Conservation (phyloP, 1,139 yeast species). For the Zygosaccharomyces sapae region DNA sequence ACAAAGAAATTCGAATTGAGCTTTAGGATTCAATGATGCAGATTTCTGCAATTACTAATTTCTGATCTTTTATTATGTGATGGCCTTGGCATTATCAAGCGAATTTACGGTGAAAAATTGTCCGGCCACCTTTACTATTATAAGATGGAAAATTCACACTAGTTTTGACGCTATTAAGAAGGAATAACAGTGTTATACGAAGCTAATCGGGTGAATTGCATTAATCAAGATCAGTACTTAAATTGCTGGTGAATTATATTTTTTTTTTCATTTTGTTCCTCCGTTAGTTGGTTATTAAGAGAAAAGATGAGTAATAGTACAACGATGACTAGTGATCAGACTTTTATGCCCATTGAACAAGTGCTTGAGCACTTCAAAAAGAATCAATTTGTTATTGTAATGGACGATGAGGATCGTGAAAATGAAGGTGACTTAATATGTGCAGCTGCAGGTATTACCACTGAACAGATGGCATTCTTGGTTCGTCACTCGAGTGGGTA, state of each 20-base stretch:
- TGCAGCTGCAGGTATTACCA: conserved; percentile 78
- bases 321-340: conserved; percentile 6
- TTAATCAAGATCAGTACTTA: not conserved
- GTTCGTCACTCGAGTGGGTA: conserved; percentile 88
- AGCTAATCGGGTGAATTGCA: not conserved
- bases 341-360: conserved; percentile 58
- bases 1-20: too few species aligned
- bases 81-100: not conserved
- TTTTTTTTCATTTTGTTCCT: not conserved
- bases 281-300: not conserved
- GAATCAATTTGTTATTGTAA: conserved; percentile 87
- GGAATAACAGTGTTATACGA: not conserved
- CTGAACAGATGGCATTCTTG: conserved; percentile 89
- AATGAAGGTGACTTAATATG: conserved; percentile 96
- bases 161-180: not conserved
- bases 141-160: not conserved
- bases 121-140: not conserved
- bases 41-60: not conserved
- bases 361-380: conserved; percentile 77
- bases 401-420: conserved; percentile 94
- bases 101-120: not conserved
- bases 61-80: not conserved
- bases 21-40: not conserved
- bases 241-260: not conserved
- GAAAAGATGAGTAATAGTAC: not conserved